Percentiles rank a stretch among this genome's conserved stretches.
Conservation (phyloP, 73 alveolate genomes). For the Paramecium biaurelia region DNA sequence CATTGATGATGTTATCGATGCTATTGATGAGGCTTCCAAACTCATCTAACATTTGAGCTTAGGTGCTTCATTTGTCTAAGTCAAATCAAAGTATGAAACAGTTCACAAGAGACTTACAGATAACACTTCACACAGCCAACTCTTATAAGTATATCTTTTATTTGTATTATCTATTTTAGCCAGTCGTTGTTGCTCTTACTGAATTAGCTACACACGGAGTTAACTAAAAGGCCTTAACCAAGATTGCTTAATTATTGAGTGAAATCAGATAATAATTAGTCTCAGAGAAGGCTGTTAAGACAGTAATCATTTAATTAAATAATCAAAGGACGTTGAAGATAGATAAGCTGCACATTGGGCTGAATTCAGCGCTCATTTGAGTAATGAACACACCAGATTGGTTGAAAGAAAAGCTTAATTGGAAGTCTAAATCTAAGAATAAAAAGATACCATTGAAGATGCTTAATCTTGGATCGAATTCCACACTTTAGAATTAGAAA, state of each 20-base stretch:
- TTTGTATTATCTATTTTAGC: not conserved
- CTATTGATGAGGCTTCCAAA: constrained; percentile 63
- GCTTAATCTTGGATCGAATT: constrained; percentile 53
- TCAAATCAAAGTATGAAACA: constrained; percentile 53
- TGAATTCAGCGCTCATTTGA: constrained; percentile 42
- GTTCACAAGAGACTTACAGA: constrained; percentile 51
- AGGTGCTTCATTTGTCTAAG: constrained; percentile 64
- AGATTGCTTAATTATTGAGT: constrained; percentile 26
- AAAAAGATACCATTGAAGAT: constrained; percentile 50
- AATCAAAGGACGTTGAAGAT: constrained; percentile 25
- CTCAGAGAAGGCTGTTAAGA: constrained; percentile 8
- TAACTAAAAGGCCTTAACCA: constrained; percentile 48
- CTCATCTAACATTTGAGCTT: constrained; percentile 51
- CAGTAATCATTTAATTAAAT: not conserved
- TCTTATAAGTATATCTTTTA: not conserved
- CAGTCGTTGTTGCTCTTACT: constrained; percentile 38
- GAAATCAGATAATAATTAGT: constrained; percentile 53
- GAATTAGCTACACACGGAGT: constrained; percentile 51
- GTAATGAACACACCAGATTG: constrained; percentile 47
- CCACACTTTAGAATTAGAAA: constrained; percentile 53
- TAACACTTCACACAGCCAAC: constrained; percentile 42
- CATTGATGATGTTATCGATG: constrained; percentile 55
- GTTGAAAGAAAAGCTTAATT: constrained; percentile 42
- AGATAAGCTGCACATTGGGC: constrained; percentile 59
- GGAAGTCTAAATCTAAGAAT: constrained; percentile 48